These are phyloP conservation scores for Xylaria sp. DNA, from an alignment of 2,329 filamentous ascomycete species.

Conservation along the genomic window DNA sequence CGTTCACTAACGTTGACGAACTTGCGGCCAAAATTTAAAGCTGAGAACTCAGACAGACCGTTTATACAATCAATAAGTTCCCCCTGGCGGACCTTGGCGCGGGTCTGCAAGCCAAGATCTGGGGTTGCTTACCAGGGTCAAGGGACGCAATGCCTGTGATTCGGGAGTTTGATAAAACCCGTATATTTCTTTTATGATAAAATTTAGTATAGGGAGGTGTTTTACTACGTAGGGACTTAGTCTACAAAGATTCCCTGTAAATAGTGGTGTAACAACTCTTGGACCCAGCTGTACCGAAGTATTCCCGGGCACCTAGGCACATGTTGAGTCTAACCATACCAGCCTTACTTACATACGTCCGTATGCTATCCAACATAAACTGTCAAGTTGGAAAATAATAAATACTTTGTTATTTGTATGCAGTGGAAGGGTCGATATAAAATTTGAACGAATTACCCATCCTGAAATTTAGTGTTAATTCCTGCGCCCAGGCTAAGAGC, in stretches of 20 bases:
- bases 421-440: too few species aligned
- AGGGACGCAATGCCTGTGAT: neutral
- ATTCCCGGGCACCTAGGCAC: too few species aligned
- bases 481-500: neutral
- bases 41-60: neutral
- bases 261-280: too few species aligned
- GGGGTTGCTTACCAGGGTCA: neutral
- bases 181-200: neutral
- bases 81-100: neutral
- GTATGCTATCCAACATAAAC: too few species aligned
- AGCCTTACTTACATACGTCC: too few species aligned
- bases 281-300: too few species aligned
- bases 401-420: too few species aligned
- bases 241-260: too few species aligned
- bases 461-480: neutral
- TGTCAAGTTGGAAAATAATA: too few species aligned
- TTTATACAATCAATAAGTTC: neutral
- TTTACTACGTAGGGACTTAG: neutral
- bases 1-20: neutral
- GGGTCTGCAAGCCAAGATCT: conserved; percentile 15
- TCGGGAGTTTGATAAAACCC: neutral
- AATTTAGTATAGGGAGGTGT: neutral
- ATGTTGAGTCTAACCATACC: too few species aligned
- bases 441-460: too few species aligned
- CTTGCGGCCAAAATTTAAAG: neutral